These are phyloP conservation scores for Acacia pycnantha DNA, from an alignment of 331 rosid genomes.

Conservation along the genomic window DNA sequence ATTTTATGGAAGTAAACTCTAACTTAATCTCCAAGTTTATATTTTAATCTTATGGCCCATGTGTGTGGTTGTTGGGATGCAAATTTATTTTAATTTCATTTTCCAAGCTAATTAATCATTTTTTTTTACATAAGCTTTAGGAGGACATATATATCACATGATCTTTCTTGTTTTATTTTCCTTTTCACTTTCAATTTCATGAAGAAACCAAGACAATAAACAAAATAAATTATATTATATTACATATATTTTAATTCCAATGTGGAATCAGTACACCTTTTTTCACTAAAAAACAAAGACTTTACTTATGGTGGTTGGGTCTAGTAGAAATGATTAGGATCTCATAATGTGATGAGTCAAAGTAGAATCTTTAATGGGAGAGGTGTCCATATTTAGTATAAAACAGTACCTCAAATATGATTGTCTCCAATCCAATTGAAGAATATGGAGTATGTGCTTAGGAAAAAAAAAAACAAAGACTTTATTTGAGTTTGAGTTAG, in stretches of 20 bases:
- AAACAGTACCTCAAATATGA: too few species aligned
- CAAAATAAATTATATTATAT: neutral
- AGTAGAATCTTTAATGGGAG: too few species aligned
- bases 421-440: too few species aligned
- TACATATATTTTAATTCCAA: neutral
- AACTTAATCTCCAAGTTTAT: neutral
- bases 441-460: too few species aligned
- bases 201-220: neutral
- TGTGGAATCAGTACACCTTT: neutral
- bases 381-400: rapidly evolving
- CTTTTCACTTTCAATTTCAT: neutral
- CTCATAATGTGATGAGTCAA: too few species aligned
- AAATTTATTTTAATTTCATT: neutral
- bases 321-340: rapidly evolving
- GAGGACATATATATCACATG: neutral
- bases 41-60: neutral
- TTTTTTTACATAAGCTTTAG: neutral
- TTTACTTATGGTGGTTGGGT: neutral
- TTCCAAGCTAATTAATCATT: neutral
- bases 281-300: neutral
- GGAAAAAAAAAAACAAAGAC: too few species aligned
- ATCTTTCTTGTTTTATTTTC: neutral
- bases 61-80: slow-evolving; percentile 13
- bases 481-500: neutral
- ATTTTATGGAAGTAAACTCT: neutral